Evolutionary conservation across 176 grass and related monocot species (phyloP), one percentile per base, ranked within the genome.

Genomic region (Chrysopogon serrulatus): DNA sequence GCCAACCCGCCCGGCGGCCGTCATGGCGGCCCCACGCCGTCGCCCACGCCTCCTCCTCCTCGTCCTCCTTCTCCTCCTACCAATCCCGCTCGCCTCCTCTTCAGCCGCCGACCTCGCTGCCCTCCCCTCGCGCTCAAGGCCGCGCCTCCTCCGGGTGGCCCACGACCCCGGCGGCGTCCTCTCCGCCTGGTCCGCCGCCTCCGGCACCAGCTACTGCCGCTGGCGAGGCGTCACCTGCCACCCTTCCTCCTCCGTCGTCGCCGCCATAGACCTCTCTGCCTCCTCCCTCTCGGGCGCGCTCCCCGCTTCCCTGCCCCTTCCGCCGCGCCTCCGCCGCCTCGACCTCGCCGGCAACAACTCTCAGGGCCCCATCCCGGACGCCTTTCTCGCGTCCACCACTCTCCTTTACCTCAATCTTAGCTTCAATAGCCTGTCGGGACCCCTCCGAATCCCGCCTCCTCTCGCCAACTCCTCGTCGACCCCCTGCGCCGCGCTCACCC

Each of bases 141-240:
- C 34, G 63, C 88, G n/a, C n/a, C n/a, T n/a, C n/a, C n/a, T n/a
- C n/a, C n/a, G n/a, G 51, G 77, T 91, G 34, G 60, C 83, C 48
- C 24, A 65, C 44, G 92, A 94, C 83, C 89, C 92, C 1, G 33
- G 43, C 43, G 62, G 68, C 17, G 57, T 80, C 70, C 86, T 94
- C 80, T 68, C 82, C 39, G 32, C 48, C 47, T 93, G 91, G 91
- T 76, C 64, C 9, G 19, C 67, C 28, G 41, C 76, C 59, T 39
- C 83, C 68, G 8, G 24, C 53, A 8, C 32, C 51, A 24, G 35
- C 69, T 71, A 84, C 86, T 91, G 86, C 83, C 59, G 9, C 64
- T 94, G 92, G 92, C 79, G 37, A 64, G 92, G 92, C 19, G 89
- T 94, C 86, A 71, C 70, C 70, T 94, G 89, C 83, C 53, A 77